These are phyloP conservation scores for Platanthera guangdongensis DNA, from an alignment of 106 monocot species.

Conservation along the genomic window DNA sequence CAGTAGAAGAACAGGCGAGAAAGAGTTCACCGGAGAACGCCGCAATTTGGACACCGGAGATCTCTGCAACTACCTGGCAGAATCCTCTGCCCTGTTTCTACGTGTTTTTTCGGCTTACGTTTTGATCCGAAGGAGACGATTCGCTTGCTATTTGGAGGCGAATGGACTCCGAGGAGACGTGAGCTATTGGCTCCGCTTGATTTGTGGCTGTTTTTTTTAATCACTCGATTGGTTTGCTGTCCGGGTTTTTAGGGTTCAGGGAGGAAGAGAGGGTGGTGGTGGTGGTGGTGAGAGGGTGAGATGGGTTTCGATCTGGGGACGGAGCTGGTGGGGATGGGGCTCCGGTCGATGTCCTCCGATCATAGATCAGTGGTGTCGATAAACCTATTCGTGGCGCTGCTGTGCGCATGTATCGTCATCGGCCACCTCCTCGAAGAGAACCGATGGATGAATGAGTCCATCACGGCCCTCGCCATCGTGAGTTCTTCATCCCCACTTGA, in stretches of 20 bases:
- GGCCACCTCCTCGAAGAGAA: slow-evolving; percentile 92
- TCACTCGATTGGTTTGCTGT: background rate
- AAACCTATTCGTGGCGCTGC: slow-evolving; percentile 64
- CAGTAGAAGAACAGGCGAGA: background rate
- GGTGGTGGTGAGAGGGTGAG: background rate
- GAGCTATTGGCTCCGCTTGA: background rate
- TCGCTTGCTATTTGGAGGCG: background rate
- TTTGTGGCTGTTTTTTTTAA: background rate
- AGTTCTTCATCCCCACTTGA: slow-evolving; percentile 9
- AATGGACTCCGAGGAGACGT: slow-evolving; percentile 5
- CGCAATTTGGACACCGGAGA: background rate
- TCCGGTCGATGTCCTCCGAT: slow-evolving; percentile 50
- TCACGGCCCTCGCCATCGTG: slow-evolving; percentile 75
- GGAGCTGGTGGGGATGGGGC: slow-evolving; percentile 30
- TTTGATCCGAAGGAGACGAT: background rate
- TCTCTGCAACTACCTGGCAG: background rate
- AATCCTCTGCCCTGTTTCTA: background rate
- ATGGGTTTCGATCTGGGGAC: slow-evolving; percentile 38
- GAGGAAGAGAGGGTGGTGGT: background rate
- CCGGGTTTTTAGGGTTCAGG: slow-evolving; percentile 4
- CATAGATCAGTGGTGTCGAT: slow-evolving; percentile 73
- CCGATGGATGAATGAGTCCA: slow-evolving; percentile 96
- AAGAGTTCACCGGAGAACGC: background rate
- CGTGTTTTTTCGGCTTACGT: background rate
- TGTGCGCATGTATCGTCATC: slow-evolving; percentile 85